Evolutionary conservation across 78 protist species (phyloP), one percentile per base, ranked within the genome.

Genomic region (Diacronema lutheri): DNA sequence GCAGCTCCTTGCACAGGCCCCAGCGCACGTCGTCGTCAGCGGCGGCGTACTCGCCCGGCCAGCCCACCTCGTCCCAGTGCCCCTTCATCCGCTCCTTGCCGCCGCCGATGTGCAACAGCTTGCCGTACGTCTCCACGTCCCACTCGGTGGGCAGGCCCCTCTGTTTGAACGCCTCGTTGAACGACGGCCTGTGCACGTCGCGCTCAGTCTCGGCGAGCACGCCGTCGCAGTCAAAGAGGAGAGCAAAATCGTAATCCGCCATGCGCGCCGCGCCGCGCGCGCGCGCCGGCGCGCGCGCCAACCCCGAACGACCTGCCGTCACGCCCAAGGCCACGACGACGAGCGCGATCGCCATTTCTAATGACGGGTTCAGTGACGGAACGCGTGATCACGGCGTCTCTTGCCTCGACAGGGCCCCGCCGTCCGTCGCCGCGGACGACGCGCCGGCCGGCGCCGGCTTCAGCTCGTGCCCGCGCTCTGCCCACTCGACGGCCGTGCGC

Each of bases 141-240:
- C 79, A 71, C 79, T 71, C 79, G 37, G 41, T 38, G 38, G 2
- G 58, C 19, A 41, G 25, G 23, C 79, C 79, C 21, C 35, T 20
- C 57, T 71, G 58, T 9, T 9, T 14, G 58, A 71, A 71, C 35
- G 21, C 79, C 58, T 26, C 60, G 76, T 71, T 71, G 79, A 71
- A 71, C n/a, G 29, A 13, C 14, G 41, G 55, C 16, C 79, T 57
- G 57, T 71, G 79, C 26, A 56, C 79, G 21, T 71, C 79, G 19
- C 79, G 46, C 58, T 71, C 79, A 4, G 79, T 71, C 50, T 71
- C 79, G 6, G 76, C 76, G 76, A 68, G 76, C 35, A 68, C 76
- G n/a, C 68, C 68, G 68, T 61, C 68, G 33, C 68, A 61, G 68
- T 61, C 68, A 35, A 61, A 61, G 68, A 61, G 68, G 33, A 61